These are phyloP conservation scores for Ocimum tenuiflorum DNA, from an alignment of 257 asterid species.

Conservation along the genomic window DNA sequence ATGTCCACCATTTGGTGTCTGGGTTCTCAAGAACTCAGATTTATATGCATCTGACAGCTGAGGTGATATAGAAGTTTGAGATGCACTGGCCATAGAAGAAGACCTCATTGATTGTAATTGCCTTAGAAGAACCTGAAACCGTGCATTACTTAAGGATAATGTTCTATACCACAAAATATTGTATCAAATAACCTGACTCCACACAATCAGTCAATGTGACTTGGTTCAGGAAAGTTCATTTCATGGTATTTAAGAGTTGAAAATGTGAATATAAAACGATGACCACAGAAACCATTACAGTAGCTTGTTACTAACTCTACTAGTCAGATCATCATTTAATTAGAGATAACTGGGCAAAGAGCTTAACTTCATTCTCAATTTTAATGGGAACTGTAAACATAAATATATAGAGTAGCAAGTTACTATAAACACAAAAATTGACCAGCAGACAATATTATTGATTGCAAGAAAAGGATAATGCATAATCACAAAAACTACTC, in stretches of 20 bases:
- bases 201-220: not conserved
- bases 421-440: not conserved
- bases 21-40: constrained; percentile 28
- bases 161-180: not conserved
- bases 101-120: constrained; percentile 50
- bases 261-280: not conserved
- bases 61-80: constrained; percentile 35
- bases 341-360: not conserved
- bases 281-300: not conserved
- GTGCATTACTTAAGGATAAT: no score
- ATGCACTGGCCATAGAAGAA: constrained; percentile 37
- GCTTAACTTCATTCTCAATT: not conserved
- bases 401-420: not conserved
- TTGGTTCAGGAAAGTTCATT: constrained; percentile 11
- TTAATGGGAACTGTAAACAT: not conserved
- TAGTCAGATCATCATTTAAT: not conserved
- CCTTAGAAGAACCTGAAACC: constrained; percentile 74
- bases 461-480: not conserved
- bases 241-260: not conserved
- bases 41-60: constrained; percentile 30
- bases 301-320: not conserved
- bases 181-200: not conserved
- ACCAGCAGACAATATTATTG: not conserved
- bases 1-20: constrained; percentile 24
- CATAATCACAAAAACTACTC: not conserved